phyloP scores from a whole-genome alignment of 2,329 filamentous ascomycete genomes.

The Verticillium klebahnii region DNA sequence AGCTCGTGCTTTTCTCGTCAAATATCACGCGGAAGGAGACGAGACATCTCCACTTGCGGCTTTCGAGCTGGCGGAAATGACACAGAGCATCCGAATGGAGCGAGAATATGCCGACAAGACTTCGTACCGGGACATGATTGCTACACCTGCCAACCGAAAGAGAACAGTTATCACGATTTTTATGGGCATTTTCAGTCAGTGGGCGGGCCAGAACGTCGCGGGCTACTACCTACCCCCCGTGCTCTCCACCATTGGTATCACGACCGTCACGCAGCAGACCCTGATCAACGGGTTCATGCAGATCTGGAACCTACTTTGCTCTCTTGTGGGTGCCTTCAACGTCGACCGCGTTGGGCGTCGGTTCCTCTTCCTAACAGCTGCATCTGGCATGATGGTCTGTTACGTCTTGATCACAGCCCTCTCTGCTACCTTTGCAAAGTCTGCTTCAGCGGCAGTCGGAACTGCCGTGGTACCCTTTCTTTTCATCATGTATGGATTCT shows the following conservation, averaged over 20 bases:
- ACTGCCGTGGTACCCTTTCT: constrained; percentile 26
- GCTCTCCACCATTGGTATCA: constrained; percentile 25
- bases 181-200: constrained; percentile 12
- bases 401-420: constrained; percentile 9
- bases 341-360: constrained; percentile 10
- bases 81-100: constrained; percentile 40
- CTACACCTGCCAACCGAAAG: constrained; percentile 11
- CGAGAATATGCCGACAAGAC: constrained; percentile 3
- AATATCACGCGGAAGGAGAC: constrained; percentile 45
- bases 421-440: constrained; percentile 12
- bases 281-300: constrained; percentile 26
- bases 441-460: constrained; percentile 11
- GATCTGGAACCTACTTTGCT: constrained; percentile 8
- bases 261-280: constrained; percentile 23
- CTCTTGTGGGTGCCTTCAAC: constrained; percentile 22
- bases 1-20: constrained; percentile 38
- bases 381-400: constrained; percentile 11
- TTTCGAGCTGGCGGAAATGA: constrained; percentile 45
- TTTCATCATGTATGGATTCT: constrained; percentile 32
- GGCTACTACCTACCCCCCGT: constrained; percentile 30
- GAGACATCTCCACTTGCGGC: constrained; percentile 35
- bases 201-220: constrained; percentile 21
- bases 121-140: constrained; percentile 9
- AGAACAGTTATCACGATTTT: constrained; percentile 11
- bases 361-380: constrained; percentile 16